These are phyloP conservation scores for Gastroboletus turbinatus DNA, from an alignment of 1,284 basidiomycete genomes.

Conservation along the genomic window DNA sequence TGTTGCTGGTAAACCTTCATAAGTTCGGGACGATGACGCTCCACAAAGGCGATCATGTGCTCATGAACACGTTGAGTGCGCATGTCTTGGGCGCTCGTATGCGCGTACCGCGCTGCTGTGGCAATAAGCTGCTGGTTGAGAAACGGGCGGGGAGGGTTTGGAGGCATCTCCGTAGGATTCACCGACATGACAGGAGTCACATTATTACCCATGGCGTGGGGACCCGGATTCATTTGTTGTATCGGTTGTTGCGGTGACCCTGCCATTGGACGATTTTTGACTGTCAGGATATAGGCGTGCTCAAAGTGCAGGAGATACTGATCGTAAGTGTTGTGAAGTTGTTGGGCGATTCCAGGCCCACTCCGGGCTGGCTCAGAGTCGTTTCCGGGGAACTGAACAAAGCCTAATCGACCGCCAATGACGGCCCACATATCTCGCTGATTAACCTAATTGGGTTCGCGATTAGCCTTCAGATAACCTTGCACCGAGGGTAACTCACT, in stretches of 20 bases:
- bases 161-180: constrained; percentile 23
- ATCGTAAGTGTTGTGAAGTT: constrained; percentile 59
- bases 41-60: constrained; percentile 54
- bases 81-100: constrained; percentile 49
- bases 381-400: constrained; percentile 57
- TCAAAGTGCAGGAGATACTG: constrained; percentile 60
- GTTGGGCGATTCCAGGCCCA: constrained; percentile 58
- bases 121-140: constrained; percentile 25
- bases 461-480: neutral
- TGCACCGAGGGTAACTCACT: constrained; percentile 37
- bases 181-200: constrained; percentile 12
- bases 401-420: constrained; percentile 63
- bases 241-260: constrained; percentile 18
- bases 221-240: constrained; percentile 15
- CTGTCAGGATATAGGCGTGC: constrained; percentile 44
- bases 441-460: constrained; percentile 44
- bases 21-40: constrained; percentile 47
- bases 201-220: constrained; percentile 16
- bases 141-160: constrained; percentile 15
- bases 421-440: constrained; percentile 60
- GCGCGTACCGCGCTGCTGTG: constrained; percentile 37
- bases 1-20: constrained; percentile 27
- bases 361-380: constrained; percentile 56
- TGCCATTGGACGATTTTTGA: constrained; percentile 19
- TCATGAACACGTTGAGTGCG: constrained; percentile 51